A percentile compares a stretch with the other conserved stretches of the same genome.
phyloP scores from a whole-genome alignment of 441 rosid species.

The Bocquillonia castaneifolia region DNA sequence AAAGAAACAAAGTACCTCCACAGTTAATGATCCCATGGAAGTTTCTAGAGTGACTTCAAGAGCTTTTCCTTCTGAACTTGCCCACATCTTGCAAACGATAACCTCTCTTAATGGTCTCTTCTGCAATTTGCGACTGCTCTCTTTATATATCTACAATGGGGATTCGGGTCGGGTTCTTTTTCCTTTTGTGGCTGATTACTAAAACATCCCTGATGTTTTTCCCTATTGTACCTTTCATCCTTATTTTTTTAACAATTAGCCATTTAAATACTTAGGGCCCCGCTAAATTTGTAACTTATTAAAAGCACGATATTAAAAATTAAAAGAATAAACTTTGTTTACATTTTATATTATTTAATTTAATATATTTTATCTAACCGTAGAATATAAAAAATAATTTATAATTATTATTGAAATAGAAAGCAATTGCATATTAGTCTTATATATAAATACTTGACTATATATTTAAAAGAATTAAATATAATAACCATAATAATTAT shows the following conservation, averaged over 20 bases:
- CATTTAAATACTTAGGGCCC: neutral
- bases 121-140: neutral
- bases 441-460: no score
- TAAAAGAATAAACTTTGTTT: no score
- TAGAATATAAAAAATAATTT: no score
- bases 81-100: slow-evolving; percentile 46
- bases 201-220: neutral
- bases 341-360: no score
- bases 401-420: no score
- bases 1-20: slow-evolving; percentile 50
- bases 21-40: slow-evolving; percentile 86
- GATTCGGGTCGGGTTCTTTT: slow-evolving; percentile 3
- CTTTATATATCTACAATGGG: neutral
- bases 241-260: neutral
- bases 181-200: neutral
- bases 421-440: no score
- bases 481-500: no score
- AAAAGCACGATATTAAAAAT: no score
- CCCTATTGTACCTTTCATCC: neutral
- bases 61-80: slow-evolving; percentile 71
- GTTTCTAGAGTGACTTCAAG: slow-evolving; percentile 94
- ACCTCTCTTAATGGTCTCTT: neutral
- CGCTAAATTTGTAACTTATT: no score
- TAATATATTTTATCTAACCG: no score
- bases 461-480: no score